Percentiles rank a stretch among this genome's conserved stretches.
phyloP scores from a whole-genome alignment of 2,329 filamentous ascomycete genomes.

The Acephala macrosclerotiorum region DNA sequence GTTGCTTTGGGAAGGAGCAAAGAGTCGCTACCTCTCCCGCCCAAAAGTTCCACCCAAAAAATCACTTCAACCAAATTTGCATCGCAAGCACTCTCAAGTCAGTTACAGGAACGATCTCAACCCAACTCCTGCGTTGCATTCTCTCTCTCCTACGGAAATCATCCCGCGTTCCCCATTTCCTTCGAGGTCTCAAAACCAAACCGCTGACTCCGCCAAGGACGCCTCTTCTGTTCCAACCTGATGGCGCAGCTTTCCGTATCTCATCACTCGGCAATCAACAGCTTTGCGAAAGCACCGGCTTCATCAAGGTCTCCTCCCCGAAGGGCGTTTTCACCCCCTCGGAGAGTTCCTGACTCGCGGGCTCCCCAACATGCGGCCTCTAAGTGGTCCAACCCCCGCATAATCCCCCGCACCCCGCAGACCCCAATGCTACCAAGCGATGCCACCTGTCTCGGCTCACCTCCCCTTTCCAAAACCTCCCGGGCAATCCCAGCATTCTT shows the following conservation, averaged over 20 bases:
- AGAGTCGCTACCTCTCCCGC: too few relatives aligned
- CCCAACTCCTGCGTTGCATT: background rate
- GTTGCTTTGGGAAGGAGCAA: background rate
- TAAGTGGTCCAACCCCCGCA: background rate
- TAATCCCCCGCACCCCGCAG: conserved; percentile 1
- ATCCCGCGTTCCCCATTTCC: background rate
- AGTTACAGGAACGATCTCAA: background rate
- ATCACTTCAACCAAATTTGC: background rate
- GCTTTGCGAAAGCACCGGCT: background rate
- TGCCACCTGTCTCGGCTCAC: conserved; percentile 8
- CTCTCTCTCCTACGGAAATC: background rate
- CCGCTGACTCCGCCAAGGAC: too few relatives aligned
- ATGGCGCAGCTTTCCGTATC: background rate
- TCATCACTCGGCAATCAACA: background rate
- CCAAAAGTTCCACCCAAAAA: too few relatives aligned
- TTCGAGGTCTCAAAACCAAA: background rate
- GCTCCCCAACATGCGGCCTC: background rate
- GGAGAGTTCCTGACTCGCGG: background rate
- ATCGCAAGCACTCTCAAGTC: background rate
- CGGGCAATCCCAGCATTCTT: background rate
- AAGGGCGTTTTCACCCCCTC: background rate
- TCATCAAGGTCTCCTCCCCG: conserved; percentile 6
- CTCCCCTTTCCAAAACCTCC: background rate
- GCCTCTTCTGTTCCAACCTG: background rate
- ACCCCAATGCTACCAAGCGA: too few relatives aligned